Evolutionary conservation across 768 basidiomycete species (phyloP), one percentile per base, ranked within the genome.

Genomic region (Collybia sordida): DNA sequence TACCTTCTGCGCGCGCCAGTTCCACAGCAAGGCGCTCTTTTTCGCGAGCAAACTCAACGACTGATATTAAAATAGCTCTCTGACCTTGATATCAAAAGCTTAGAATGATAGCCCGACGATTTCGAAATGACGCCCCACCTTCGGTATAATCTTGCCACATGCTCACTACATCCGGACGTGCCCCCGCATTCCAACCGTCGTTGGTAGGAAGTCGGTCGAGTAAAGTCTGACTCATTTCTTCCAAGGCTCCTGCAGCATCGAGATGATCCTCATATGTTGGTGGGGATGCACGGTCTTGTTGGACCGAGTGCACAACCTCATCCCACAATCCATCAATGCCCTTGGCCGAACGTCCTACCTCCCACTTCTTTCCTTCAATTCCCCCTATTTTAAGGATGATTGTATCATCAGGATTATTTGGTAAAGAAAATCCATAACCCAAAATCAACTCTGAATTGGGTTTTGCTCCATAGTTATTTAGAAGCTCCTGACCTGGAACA

Each of bases 391-490:
- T 86, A 27, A 97, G 78, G 1, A 88, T 74, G 57, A 95, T 87
- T 0, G 88, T 90, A 60, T 97, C 95, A 60, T 93, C 90, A 0
- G 87, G 88, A 55, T 97, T 97, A 23, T 82, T 54, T 1, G 78
- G 70, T 3, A 95, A 63, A 0, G 89, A 81, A 68, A 98, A 98
- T 1, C 96, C 95, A 61, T 97, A 98, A 4, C 90, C 93, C 3
- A 98, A 77, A 40, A 98, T 82, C 38, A 98, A 78, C 66, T 95
- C 91, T 22, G 90, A 78, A 64, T 96, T 95, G 0, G 92, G 83
- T 63, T 97, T 97, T 0, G 85, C 80, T 0, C 94, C 95, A 64
- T 97, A 97, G 64, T 96, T 96, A 70, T 94, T 96, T 71, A 86
- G 83, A 17, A 95, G 70, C 63, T 93, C 88, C 21, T 73, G 60